Percentiles rank a stretch among this genome's conserved stretches.
Evolutionary conservation across 257 asterid genomes (phyloP).

Genomic region (Lantana camara): DNA sequence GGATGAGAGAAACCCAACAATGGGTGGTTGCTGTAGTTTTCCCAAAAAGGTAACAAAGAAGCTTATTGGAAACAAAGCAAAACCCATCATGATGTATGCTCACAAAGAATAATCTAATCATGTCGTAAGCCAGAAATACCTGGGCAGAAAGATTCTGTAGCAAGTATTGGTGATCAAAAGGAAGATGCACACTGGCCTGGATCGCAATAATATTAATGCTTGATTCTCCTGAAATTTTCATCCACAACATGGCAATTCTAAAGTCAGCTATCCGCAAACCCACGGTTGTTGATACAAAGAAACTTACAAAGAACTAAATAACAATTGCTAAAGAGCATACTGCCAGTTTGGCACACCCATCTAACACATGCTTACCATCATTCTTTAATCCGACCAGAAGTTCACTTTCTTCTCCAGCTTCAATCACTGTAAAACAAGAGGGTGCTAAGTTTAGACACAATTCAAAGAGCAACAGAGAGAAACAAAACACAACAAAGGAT

Average conservation of each 20-base stretch:
- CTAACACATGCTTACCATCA: slow-evolving; percentile 52
- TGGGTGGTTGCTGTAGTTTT: neutral
- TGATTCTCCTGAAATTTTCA: slow-evolving; percentile 66
- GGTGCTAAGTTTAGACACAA: slow-evolving; percentile 23
- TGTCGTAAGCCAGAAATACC: slow-evolving; percentile 54
- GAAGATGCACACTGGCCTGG: slow-evolving; percentile 89
- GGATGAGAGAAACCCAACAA: neutral
- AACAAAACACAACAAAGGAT: neutral
- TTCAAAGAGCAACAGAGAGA: neutral
- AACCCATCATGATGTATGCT: too few species aligned
- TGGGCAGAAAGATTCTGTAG: slow-evolving; percentile 87
- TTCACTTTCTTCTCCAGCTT: slow-evolving; percentile 81
- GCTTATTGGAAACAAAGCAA: neutral
- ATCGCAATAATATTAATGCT: slow-evolving; percentile 67
- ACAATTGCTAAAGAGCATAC: neutral
- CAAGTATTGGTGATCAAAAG: slow-evolving; percentile 72
- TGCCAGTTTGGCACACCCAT: neutral
- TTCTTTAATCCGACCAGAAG: slow-evolving; percentile 77
- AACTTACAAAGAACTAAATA: neutral
- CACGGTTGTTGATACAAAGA: neutral
- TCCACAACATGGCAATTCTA: slow-evolving; percentile 13
- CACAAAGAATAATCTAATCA: too few species aligned
- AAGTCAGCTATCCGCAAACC: slow-evolving; percentile 25
- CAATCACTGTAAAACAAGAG: slow-evolving; percentile 47
- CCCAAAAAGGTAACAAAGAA: neutral